Conservation (phyloP, 73 alveolate species). For the Breviolum minutum region DNA sequence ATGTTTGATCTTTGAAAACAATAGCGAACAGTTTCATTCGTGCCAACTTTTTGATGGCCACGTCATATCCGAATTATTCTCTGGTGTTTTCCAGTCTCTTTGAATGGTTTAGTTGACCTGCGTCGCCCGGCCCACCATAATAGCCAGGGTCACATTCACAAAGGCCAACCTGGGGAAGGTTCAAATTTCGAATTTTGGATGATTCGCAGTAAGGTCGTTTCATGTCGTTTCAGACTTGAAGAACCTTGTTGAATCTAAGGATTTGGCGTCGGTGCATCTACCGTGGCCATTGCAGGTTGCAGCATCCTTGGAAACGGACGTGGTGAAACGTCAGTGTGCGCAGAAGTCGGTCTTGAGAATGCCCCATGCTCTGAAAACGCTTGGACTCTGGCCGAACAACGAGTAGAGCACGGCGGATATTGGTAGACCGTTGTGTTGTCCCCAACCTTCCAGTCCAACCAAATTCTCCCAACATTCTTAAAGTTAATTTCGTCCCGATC, state of each 20-base stretch:
- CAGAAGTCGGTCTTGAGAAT: not conserved
- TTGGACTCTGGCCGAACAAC: conserved; percentile 50
- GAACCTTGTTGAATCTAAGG: not conserved
- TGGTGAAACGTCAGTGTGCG: not conserved
- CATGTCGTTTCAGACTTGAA: not conserved
- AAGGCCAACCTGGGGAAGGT: conserved; percentile 29
- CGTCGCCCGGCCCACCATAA: conserved; percentile 62
- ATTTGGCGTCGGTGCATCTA: conserved; percentile 17
- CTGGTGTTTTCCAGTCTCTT: not conserved
- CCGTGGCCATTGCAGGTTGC: conserved; percentile 65
- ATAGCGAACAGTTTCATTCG: too few species aligned
- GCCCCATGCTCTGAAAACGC: not conserved
- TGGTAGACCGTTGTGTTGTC: conserved; percentile 38
- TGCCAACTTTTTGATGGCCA: too few species aligned
- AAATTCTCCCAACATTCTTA: too few species aligned
- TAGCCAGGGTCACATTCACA: conserved; percentile 80
- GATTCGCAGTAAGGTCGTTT: not conserved
- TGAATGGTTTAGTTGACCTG: not conserved
- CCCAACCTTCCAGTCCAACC: not conserved
- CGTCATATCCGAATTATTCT: too few species aligned
- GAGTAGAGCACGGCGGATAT: conserved; percentile 70
- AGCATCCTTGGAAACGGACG: conserved; percentile 12
- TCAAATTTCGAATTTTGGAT: not conserved
- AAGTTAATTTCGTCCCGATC: too few species aligned
- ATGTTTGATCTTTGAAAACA: too few species aligned